Evolutionary conservation across 2,329 filamentous ascomycete species (phyloP).

Genomic region (Tolypocladium pustulatum): DNA sequence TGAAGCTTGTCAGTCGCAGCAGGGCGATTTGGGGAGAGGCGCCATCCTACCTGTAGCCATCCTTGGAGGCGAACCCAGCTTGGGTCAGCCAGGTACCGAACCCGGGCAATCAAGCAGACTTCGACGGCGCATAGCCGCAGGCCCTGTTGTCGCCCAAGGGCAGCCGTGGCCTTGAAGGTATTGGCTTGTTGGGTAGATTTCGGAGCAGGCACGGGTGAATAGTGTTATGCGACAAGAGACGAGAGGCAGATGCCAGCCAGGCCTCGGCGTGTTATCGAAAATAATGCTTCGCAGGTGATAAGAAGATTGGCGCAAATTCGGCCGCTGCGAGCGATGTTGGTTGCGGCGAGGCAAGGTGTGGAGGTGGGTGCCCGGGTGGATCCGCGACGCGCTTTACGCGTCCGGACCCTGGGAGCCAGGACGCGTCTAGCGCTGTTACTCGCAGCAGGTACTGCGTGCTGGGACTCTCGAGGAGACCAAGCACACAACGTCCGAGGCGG

Average conservation of each 20-base stretch:
- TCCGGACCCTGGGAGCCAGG: background rate
- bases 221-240: background rate
- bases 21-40: background rate
- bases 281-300: background rate
- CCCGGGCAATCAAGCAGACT: background rate
- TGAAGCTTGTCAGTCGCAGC: constrained; percentile 4
- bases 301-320: background rate
- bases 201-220: background rate
- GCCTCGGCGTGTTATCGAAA: background rate
- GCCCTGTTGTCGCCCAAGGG: constrained; percentile 3
- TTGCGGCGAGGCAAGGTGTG: background rate
- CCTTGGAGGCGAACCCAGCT: background rate
- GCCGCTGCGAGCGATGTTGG: background rate
- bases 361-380: background rate
- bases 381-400: constrained; percentile 8
- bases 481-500: background rate
- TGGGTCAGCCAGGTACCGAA: background rate
- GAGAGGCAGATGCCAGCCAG: background rate
- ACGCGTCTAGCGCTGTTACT: background rate
- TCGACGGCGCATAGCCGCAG: constrained; percentile 7
- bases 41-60: constrained; percentile 8
- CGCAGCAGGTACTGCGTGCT: background rate
- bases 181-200: background rate
- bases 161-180: background rate
- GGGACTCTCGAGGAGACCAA: background rate